Percentiles rank a stretch among this genome's conserved stretches.
Conservation (phyloP, 495 filamentous ascomycete genomes). For the Sordaria brevicollis region DNA sequence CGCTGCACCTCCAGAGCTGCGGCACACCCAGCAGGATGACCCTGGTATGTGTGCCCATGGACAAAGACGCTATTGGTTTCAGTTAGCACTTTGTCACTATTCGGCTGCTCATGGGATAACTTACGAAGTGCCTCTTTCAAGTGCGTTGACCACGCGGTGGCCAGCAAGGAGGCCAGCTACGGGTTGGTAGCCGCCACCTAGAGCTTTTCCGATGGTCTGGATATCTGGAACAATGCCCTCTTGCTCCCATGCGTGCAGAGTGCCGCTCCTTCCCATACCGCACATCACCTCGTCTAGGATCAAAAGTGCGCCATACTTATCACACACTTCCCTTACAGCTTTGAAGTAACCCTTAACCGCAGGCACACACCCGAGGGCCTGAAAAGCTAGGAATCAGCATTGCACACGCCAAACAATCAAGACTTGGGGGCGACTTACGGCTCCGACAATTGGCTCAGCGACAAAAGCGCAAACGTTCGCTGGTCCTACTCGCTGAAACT, state of each 20-base stretch:
- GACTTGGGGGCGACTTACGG: constrained; percentile 17
- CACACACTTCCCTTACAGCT: constrained; percentile 56
- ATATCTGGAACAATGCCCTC: constrained; percentile 50
- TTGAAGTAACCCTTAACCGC: constrained; percentile 58
- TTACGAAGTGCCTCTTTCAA: constrained; percentile 48
- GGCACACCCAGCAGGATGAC: constrained; percentile 49
- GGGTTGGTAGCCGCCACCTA: constrained; percentile 56
- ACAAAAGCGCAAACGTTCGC: constrained; percentile 68
- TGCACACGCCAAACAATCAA: neutral
- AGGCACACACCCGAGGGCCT: constrained; percentile 56
- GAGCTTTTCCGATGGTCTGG: constrained; percentile 54
- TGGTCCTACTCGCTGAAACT: constrained; percentile 62
- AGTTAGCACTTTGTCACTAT: constrained; percentile 7
- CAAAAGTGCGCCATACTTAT: constrained; percentile 62
- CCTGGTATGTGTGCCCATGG: constrained; percentile 55
- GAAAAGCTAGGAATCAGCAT: neutral
- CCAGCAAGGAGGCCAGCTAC: constrained; percentile 50
- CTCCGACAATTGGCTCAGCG: constrained; percentile 57
- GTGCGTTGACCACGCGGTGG: constrained; percentile 40
- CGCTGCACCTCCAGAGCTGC: constrained; percentile 50
- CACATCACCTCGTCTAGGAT: constrained; percentile 77
- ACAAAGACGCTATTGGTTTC: constrained; percentile 28
- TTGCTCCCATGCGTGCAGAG: constrained; percentile 57
- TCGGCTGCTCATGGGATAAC: neutral
- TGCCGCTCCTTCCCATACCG: constrained; percentile 62